Evolutionary conservation across 2,329 filamentous ascomycete species (phyloP).

Genomic region (Fonsecaea multimorphosa): DNA sequence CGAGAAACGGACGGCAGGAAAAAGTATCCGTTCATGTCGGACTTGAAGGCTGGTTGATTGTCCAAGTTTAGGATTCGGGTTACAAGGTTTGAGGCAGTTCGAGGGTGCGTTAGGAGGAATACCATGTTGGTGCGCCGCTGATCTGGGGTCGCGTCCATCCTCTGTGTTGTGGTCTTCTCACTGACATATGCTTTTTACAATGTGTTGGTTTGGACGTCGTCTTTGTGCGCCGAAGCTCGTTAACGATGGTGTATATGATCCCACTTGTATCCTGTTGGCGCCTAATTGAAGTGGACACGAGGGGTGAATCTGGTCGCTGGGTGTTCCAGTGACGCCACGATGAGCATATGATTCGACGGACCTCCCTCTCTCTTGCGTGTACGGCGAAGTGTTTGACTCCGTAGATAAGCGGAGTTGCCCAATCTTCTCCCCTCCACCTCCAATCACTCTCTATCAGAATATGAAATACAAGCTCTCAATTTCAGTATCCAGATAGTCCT

Average conservation of each 20-base stretch:
- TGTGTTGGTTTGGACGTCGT: background rate
- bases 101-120: constrained; percentile 41
- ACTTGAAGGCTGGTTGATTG: constrained; percentile 38
- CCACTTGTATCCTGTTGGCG: no score
- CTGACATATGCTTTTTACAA: background rate
- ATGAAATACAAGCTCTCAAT: no score
- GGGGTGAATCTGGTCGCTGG: no score
- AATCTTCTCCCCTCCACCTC: background rate
- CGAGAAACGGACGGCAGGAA: constrained; percentile 38
- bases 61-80: constrained; percentile 43
- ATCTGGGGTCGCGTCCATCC: background rate
- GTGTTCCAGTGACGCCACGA: no score
- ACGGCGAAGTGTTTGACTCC: background rate
- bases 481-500: no score
- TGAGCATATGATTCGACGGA: background rate
- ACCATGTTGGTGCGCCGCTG: no score
- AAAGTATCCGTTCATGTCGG: constrained; percentile 41
- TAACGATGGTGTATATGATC: no score
- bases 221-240: no score
- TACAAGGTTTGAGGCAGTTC: constrained; percentile 46
- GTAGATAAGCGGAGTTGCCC: background rate
- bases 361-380: background rate
- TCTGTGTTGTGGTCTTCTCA: background rate
- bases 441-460: constrained; percentile 1
- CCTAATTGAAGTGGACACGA: no score